Percentiles rank a stretch among this genome's conserved stretches.
phyloP scores from a whole-genome alignment of 768 basidiomycete genomes.

The Lentinula sp. region DNA sequence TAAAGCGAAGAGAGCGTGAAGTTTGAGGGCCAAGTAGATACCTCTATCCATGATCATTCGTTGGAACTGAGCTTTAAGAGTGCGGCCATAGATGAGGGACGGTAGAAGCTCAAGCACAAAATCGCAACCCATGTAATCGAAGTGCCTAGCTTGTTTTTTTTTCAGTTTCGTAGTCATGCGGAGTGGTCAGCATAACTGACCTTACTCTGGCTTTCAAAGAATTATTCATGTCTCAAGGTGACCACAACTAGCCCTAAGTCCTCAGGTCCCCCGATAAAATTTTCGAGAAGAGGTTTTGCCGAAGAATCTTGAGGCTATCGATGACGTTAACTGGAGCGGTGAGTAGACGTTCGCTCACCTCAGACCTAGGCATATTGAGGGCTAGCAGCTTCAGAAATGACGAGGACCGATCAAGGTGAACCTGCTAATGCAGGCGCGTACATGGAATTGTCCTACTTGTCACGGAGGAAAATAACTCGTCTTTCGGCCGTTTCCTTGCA shows the following conservation, averaged over 20 bases:
- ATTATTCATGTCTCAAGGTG: neutral
- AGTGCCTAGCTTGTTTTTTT: neutral
- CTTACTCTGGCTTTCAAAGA: neutral
- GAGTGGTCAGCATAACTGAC: neutral
- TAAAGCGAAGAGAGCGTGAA: neutral
- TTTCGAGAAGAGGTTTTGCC: neutral
- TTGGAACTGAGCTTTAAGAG: neutral
- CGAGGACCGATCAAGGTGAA: too few relatives aligned
- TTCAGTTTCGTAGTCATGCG: neutral
- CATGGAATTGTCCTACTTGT: neutral
- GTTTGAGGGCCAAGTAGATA: neutral
- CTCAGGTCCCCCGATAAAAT: neutral
- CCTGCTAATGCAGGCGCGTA: too few relatives aligned
- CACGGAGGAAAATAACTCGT: neutral
- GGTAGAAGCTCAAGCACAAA: constrained; percentile 3
- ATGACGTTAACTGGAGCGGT: neutral
- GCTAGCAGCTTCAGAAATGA: too few relatives aligned
- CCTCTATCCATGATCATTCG: neutral
- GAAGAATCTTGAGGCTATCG: neutral
- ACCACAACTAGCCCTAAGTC: neutral
- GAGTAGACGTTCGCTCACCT: neutral
- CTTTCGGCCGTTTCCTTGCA: too few relatives aligned
- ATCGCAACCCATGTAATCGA: constrained; percentile 5
- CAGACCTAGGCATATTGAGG: too few relatives aligned
- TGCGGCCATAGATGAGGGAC: neutral